Base-by-base conservation (phyloP, 495 filamentous ascomycete genomes). In the Tuber aestivum region DNA sequence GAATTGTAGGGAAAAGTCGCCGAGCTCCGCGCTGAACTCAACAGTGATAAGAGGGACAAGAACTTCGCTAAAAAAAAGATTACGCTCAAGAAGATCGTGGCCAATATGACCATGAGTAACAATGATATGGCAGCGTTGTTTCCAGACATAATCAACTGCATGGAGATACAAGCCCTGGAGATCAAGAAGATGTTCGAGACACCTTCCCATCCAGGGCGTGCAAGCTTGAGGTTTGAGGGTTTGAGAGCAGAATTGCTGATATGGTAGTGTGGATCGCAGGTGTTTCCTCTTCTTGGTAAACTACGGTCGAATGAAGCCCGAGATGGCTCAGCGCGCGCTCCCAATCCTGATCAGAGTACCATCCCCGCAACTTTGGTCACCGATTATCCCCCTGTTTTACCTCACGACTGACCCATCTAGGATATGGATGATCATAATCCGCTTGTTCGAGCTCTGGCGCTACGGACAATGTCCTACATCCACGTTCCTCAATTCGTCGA, bases 61-160 rank as follows among this genome's bases (percentile, higher is more conserved):
- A 97, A 97, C 86, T 91, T 92, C 84, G 91, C 93, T 65, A 90
- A 92, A 78, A 99, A 98, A 88, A 98, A 98, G 89, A 97, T 97
- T 83, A 95, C 95, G 41, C 87, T 99, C 72, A 99, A 99, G 90
- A 97, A 97, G 88, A 98, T 99, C 79, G 95, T 99, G 82, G 95
- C 95, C 79, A 99, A 98, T 83, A 98, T 99, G 95, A 98, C 95
- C 74, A 98, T 98, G 95, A 97, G 94, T 89, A 99, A 98, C 84
- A 99, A 99, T 81, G 95, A 99, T 84, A 99, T 99, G 95, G 92
- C 97, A 72, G 93, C 92, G 37, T 86, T 99, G 75, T 99, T 99
- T 79, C 94, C 96, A 38, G 95, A 99, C 84, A 91, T 99, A 50
- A 91, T 98, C 80, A 90, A 86, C 71, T 97, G 94, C 86, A 99